Percentiles rank a stretch among this genome's conserved stretches.
phyloP scores from a whole-genome alignment of 179 eudicot genomes.

The Amaranthus tricolor region DNA sequence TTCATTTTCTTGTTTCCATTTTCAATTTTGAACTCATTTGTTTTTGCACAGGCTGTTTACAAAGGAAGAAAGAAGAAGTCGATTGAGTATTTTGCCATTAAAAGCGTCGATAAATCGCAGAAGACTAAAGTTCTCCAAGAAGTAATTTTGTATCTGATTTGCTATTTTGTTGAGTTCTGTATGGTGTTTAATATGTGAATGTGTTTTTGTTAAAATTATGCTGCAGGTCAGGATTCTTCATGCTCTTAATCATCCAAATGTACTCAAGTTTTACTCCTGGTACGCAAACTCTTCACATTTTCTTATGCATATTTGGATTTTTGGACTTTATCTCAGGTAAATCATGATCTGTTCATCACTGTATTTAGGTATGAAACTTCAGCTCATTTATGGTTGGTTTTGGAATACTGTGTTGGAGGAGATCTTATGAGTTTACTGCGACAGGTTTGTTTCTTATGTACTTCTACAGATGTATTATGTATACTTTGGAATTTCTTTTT shows the following conservation, averaged over 20 bases:
- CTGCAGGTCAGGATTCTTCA: conserved; percentile 79
- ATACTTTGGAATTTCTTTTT: too few species aligned
- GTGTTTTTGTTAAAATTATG: background rate
- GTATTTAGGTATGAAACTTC: conserved; percentile 81
- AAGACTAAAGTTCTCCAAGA: conserved; percentile 89
- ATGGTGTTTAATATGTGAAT: background rate
- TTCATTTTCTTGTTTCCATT: background rate
- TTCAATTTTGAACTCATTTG: background rate
- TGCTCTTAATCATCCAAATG: conserved; percentile 73
- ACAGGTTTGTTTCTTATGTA: conserved; percentile 47
- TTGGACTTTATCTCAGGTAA: background rate
- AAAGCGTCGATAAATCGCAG: conserved; percentile 85
- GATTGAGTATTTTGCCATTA: conserved; percentile 79
- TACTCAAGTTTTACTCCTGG: conserved; percentile 85
- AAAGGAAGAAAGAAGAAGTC: conserved; percentile 95
- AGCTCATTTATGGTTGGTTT: conserved; percentile 90
- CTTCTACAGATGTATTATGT: too few species aligned
- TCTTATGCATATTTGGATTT: background rate
- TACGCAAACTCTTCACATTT: conserved; percentile 28
- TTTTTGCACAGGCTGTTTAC: conserved; percentile 60
- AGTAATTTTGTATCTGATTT: conserved; percentile 42
- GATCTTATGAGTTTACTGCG: conserved; percentile 76
- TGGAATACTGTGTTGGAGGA: conserved; percentile 98
- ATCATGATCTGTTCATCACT: conserved; percentile 9
- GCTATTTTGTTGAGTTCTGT: background rate